phyloP scores from a whole-genome alignment of 805 yeast species.

The Clavispora fructus region DNA sequence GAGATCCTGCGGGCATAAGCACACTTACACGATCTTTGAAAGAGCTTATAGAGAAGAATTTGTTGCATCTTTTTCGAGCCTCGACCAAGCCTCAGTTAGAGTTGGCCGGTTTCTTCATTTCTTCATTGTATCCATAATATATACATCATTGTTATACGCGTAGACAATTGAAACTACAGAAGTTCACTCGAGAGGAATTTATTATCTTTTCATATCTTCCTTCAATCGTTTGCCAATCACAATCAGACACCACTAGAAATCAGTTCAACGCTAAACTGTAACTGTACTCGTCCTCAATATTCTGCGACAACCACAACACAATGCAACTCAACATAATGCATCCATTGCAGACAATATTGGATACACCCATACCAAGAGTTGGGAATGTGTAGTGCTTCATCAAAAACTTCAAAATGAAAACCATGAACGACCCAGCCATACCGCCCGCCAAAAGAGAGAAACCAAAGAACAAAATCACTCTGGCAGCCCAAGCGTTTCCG shows the following conservation, averaged over 20 bases:
- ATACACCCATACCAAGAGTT: constrained; percentile 89
- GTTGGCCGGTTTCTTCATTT: not conserved
- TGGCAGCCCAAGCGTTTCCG: constrained; percentile 85
- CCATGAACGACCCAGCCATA: constrained; percentile 84
- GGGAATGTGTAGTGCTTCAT: constrained; percentile 78
- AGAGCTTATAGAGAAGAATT: not conserved
- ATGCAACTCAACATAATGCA: constrained; percentile 86
- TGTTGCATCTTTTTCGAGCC: not conserved
- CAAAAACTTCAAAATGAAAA: constrained; percentile 77
- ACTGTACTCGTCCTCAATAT: constrained; percentile 92
- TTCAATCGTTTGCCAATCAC: not conserved
- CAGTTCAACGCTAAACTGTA: constrained; percentile 73
- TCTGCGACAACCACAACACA: constrained; percentile 88
- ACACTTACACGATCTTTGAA: not conserved
- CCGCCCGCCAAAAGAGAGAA: constrained; percentile 93
- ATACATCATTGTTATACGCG: not conserved
- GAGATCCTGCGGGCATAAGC: constrained; percentile 18
- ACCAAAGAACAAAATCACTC: constrained; percentile 85
- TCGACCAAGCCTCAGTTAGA: not conserved
- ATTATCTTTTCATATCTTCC: too few relatives aligned
- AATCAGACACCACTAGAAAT: not conserved
- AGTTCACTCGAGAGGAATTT: too few relatives aligned
- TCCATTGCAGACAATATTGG: constrained; percentile 76
- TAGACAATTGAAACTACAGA: not conserved
- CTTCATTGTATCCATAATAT: not conserved